Percentiles rank a stretch among this genome's conserved stretches.
These are phyloP conservation scores for Cucurbita maxima DNA, from an alignment of 306 rosid genomes.

Conservation along the genomic window DNA sequence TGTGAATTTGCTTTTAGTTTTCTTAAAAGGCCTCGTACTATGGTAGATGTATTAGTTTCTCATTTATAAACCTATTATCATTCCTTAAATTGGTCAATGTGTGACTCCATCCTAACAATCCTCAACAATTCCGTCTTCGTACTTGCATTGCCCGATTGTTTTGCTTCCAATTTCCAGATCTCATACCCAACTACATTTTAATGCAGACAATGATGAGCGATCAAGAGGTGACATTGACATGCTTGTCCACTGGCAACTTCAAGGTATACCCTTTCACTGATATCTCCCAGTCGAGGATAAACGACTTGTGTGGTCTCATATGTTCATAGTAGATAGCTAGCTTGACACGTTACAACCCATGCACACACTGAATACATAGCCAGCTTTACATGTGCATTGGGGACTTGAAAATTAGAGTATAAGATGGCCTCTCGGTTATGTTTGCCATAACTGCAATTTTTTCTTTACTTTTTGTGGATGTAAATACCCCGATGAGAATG, in stretches of 20 bases:
- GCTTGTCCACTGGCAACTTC: conserved; percentile 60
- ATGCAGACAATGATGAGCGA: conserved; percentile 85
- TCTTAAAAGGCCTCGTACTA: too few species aligned
- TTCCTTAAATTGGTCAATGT: too few species aligned
- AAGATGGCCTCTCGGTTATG: background rate
- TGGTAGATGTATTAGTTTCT: too few species aligned
- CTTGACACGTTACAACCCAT: background rate
- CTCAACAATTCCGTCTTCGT: too few species aligned
- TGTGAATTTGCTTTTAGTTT: too few species aligned
- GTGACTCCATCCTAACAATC: too few species aligned
- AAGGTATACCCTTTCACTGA: conserved; percentile 62
- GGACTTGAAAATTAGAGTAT: background rate
- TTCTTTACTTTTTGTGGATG: background rate
- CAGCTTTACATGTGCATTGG: background rate
- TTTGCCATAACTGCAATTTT: background rate
- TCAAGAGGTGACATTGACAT: conserved; percentile 73
- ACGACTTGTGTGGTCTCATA: conserved; percentile 62
- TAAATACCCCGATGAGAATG: background rate
- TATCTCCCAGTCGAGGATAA: conserved; percentile 46
- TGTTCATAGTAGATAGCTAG: conserved; percentile 27
- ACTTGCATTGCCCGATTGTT: background rate
- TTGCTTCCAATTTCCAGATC: background rate
- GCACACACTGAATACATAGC: background rate
- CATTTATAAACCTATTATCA: too few species aligned
- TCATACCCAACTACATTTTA: background rate